Base-by-base conservation (phyloP, 306 rosid species). In the Acacia confusa region DNA sequence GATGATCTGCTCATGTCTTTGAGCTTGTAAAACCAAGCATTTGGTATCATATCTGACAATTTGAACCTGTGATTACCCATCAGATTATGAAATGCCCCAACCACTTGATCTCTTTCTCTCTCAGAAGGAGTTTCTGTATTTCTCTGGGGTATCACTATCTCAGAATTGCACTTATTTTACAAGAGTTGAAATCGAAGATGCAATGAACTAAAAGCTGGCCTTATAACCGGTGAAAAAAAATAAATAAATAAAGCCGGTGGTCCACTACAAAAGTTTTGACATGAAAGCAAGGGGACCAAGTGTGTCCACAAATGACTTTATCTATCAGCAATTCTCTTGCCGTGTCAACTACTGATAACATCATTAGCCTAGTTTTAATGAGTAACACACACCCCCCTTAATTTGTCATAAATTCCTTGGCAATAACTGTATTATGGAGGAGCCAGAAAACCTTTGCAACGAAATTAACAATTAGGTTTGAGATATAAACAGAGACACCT, bases 11-110 rank as follows among this genome's bases (percentile, higher is more conserved):
- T 83, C 92, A 87, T 91, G 84, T 89, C 89, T 84, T 85, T 92
- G 82, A 94, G 97, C 87, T 89, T 89, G 87, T 91, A 89, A 79
- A 94, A 94, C 97, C 98, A 92, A 74, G 94, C 94, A 89, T 90
- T 88, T 87, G 95, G 95, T 44, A 94, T 84, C 95, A 91, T 92
- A 79, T 89, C 90, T 58, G 97, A 92, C 67, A 92, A 86, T 78
- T 81, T 88, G 87, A 94, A 89, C 90, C 81, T 89, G 91, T 85
- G 74, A 45, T 87, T 92, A 5, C 95, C 95, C 97, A 94, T 94
- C 89, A 87, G 78, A 71, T 25, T 72, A 73, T 24, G 57, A 76
- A 40, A 41, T n/a, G 24, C 71, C 70, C 48, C 75, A 70, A 78
- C 38, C 76, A 47, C 81, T 53, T 53, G 61, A 20, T 20, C 15